Evolutionary conservation across 2,329 filamentous ascomycete genomes (phyloP).

Genomic region (Nothopassalora personata): DNA sequence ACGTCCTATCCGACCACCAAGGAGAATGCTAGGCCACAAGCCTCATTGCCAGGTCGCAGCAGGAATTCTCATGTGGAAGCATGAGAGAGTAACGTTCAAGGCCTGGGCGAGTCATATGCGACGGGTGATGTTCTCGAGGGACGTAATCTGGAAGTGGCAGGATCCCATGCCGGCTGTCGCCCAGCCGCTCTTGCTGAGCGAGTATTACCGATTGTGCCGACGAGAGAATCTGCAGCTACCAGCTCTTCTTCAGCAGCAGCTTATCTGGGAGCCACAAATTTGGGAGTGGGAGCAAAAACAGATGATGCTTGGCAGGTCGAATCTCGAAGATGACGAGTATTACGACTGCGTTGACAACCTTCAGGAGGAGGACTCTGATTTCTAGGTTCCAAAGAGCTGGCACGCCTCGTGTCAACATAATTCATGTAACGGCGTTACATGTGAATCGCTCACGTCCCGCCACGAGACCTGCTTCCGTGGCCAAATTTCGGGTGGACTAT

Average conservation of each 20-base stretch:
- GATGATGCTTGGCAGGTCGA: constrained; percentile 2
- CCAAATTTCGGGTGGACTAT: too few relatives aligned
- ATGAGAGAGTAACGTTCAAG: constrained; percentile 13
- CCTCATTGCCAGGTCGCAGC: constrained; percentile 13
- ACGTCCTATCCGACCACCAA: constrained; percentile 15
- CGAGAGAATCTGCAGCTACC: constrained; percentile 10
- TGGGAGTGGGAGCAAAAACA: constrained; percentile 7
- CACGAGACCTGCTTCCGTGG: not conserved
- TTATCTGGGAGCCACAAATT: constrained; percentile 12
- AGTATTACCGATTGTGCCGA: constrained; percentile 23
- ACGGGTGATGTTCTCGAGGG: constrained; percentile 25
- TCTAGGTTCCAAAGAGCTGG: not conserved
- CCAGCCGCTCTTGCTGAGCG: constrained; percentile 30
- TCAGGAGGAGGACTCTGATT: not conserved
- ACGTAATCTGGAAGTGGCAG: constrained; percentile 27
- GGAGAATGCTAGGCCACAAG: constrained; percentile 7
- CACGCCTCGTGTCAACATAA: too few relatives aligned
- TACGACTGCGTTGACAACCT: not conserved
- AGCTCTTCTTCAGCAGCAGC: constrained; percentile 12
- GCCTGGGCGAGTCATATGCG: constrained; percentile 28
- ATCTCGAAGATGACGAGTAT: constrained; percentile 1
- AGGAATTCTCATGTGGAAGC: constrained; percentile 28
- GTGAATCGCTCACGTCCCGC: not conserved
- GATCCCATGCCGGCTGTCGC: constrained; percentile 27
- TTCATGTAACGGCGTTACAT: not conserved